Base-by-base conservation (phyloP, 495 filamentous ascomycete species). In the Penicillium cinerascens region DNA sequence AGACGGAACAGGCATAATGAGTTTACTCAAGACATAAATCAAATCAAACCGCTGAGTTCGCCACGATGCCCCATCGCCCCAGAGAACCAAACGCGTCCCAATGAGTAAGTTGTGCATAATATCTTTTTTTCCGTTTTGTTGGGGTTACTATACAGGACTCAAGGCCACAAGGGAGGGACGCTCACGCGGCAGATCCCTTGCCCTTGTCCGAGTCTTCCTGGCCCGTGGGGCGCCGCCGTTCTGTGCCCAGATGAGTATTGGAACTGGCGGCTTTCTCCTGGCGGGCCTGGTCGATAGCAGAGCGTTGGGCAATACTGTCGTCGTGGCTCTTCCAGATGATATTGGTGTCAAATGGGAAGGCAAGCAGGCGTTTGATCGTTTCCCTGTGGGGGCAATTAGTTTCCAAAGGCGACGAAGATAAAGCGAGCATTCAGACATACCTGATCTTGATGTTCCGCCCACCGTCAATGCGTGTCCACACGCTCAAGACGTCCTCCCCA, bases 371-470 rank as follows among this genome's bases (percentile, higher is more conserved):
- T 69, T 91, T 95, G 74, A 98, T 88, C 21, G 88, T 93, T 78
- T 97, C 91, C 60, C 92, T 97, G 52, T 21, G 2, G 23, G 13
- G n/a, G 7, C 6, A 41, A 18, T 20, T 11, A 39, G 37, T 11
- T 18, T 39, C 16, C 18, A 17, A 17, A 10, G n/a, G 2, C 13
- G 18, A 39, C 26, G 26, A 15, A 15, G 3, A 33, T 13, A 33
- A 11, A 13, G 0, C 26, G 11, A 33, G 16, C 2, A 16, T 38
- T 9, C n/a, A 17, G 37, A 17, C 82, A 60, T 82, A 96, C 90
- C 91, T 85, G 58, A 98, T 96, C 78, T 97, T 97, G 64, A 97
- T 88, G 71, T 95, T 95, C 62, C 89, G 84, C 56, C 89, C 88
- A 16, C 92, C 92, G 59, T 93, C 86, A 58, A 88, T 91, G 65